phyloP scores from a whole-genome alignment of 192 early-diverging fungal genomes.

The Obelidium mucronatum region DNA sequence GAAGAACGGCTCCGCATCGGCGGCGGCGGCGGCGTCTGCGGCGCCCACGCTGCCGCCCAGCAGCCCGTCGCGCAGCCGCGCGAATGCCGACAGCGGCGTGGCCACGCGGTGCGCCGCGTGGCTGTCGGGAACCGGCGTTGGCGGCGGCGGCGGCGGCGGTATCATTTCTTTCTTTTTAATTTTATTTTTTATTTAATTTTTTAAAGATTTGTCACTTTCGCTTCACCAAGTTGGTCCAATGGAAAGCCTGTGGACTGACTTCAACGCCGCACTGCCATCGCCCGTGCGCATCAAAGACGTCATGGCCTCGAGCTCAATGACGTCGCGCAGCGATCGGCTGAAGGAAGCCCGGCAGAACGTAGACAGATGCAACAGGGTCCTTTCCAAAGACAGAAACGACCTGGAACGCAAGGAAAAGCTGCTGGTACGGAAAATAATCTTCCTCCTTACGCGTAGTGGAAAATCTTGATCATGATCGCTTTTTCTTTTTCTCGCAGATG shows the following conservation, averaged over 20 bases:
- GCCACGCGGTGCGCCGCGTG: not conserved
- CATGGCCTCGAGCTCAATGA: slow-evolving; percentile 34
- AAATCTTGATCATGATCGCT: not conserved
- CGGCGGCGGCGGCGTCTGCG: too few species aligned
- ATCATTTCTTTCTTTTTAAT: too few species aligned
- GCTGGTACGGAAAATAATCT: too few species aligned
- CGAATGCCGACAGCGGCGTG: not conserved
- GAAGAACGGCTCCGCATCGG: too few species aligned
- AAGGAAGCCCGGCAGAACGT: slow-evolving; percentile 46
- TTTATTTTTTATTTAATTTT: too few species aligned
- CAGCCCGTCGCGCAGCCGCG: not conserved
- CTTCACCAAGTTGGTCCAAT: too few species aligned
- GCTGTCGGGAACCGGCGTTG: not conserved
- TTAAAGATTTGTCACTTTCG: too few species aligned
- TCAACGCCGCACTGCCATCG: slow-evolving; percentile 13
- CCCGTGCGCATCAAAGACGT: not conserved
- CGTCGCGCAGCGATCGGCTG: slow-evolving; percentile 39
- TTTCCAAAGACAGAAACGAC: slow-evolving; percentile 49
- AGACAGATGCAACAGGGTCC: slow-evolving; percentile 43
- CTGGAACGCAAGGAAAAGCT: slow-evolving; percentile 53
- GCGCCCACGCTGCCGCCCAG: too few species aligned
- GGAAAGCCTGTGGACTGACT: slow-evolving; percentile 7
- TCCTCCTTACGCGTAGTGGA: not conserved
- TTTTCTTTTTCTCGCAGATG: slow-evolving; percentile 36
- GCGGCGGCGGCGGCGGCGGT: not conserved